A percentile compares a stretch with the other conserved stretches of the same genome.
Evolutionary conservation across 2,329 filamentous ascomycete genomes (phyloP).

Genomic region (Penicillium palitans): DNA sequence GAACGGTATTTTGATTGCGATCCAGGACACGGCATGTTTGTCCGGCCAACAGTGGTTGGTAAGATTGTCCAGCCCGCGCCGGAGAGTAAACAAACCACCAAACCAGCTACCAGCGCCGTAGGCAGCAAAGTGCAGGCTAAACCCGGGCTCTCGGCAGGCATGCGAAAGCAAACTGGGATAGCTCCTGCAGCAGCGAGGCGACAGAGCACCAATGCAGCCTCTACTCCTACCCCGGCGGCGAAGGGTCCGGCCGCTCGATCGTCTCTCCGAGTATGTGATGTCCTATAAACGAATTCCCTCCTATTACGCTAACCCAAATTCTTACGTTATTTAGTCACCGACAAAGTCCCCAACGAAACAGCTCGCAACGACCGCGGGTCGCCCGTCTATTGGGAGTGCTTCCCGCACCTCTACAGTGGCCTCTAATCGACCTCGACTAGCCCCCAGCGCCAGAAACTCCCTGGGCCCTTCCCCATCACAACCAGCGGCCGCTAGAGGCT

Average conservation of each 20-base stretch:
- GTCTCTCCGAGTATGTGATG: conserved; percentile 39
- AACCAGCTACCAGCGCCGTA: conserved; percentile 33
- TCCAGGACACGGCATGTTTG: conserved; percentile 75
- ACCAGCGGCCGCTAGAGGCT: conserved; percentile 33
- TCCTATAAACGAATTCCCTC: not conserved
- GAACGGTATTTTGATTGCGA: conserved; percentile 84
- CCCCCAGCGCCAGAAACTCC: conserved; percentile 59
- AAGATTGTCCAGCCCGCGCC: conserved; percentile 46
- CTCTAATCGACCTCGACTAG: conserved; percentile 55
- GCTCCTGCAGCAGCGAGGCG: conserved; percentile 61
- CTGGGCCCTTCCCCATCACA: conserved; percentile 63
- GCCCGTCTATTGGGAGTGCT: conserved; percentile 43
- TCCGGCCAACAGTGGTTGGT: conserved; percentile 69
- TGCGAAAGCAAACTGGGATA: conserved; percentile 47
- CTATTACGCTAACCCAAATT: conserved; percentile 21
- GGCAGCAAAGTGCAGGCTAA: conserved; percentile 20
- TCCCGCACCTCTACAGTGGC: conserved; percentile 55
- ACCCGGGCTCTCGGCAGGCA: conserved; percentile 23
- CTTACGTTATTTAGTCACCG: conserved; percentile 59
- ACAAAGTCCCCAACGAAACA: conserved; percentile 80
- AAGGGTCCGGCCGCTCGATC: conserved; percentile 46
- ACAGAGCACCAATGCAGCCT: conserved; percentile 65
- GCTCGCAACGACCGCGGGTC: conserved; percentile 57
- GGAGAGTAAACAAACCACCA: conserved; percentile 42
- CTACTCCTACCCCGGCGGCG: conserved; percentile 70